Evolutionary conservation across 371 early-diverging fungal genomes (phyloP).

Genomic region (Catenaria anguillulae): DNA sequence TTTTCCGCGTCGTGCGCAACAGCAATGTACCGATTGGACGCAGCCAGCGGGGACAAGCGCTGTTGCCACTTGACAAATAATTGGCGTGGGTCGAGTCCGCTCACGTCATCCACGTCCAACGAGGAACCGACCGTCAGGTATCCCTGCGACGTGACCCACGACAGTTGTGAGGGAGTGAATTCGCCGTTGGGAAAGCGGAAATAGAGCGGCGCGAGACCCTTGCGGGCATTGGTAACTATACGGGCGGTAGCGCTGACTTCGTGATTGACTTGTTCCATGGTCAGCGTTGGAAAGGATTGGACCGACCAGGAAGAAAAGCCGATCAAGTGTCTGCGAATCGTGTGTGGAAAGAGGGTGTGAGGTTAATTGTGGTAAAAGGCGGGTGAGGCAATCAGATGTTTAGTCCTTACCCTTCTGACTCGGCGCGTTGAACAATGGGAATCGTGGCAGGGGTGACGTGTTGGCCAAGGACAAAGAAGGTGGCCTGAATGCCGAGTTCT

Average conservation of each 20-base stretch:
- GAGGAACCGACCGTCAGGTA: background rate
- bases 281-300: background rate
- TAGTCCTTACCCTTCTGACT: background rate
- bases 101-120: background rate
- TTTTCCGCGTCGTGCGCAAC: background rate
- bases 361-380: background rate
- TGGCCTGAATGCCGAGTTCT: background rate
- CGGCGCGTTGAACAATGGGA: background rate
- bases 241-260: background rate
- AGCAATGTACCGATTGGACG: background rate
- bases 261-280: background rate
- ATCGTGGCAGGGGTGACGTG: background rate
- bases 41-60: background rate
- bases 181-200: background rate
- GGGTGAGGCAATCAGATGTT: background rate
- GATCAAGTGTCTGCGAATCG: background rate
- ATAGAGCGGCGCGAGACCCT: background rate
- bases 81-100: background rate
- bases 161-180: background rate
- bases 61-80: background rate
- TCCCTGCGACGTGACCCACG: background rate
- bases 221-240: background rate
- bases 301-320: background rate
- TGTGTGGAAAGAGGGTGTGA: background rate
- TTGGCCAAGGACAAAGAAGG: background rate